Conservation (phyloP, 2,329 filamentous ascomycete genomes). For the Neurospora sp. region DNA sequence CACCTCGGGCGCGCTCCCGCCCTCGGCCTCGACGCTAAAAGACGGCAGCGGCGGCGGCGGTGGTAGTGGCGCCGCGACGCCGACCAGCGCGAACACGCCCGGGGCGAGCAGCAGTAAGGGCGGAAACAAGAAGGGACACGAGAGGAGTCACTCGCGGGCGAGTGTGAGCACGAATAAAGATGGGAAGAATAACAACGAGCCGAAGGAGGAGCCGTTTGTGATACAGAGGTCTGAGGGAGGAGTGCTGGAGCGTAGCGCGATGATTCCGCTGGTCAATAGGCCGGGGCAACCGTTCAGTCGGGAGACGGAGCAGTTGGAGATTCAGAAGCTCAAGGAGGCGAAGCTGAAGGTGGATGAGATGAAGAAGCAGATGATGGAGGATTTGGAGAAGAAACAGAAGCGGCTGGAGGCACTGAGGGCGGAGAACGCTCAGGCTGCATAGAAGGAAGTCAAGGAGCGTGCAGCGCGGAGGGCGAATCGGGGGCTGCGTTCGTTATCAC, state of each 20-base stretch:
- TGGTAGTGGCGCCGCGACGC: slow-evolving; percentile 35
- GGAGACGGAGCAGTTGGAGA: slow-evolving; percentile 56
- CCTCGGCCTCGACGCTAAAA: slow-evolving; percentile 15
- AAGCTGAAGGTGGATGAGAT: slow-evolving; percentile 53
- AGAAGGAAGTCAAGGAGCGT: not conserved
- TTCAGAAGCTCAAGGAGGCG: slow-evolving; percentile 53
- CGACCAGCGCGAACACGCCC: slow-evolving; percentile 30
- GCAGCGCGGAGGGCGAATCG: not conserved
- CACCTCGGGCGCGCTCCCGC: slow-evolving; percentile 57
- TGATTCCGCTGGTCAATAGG: slow-evolving; percentile 59
- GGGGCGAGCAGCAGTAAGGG: not conserved
- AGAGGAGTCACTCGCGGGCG: slow-evolving; percentile 26
- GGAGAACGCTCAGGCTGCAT: slow-evolving; percentile 25
- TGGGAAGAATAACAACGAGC: slow-evolving; percentile 32
- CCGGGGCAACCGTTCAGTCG: slow-evolving; percentile 64
- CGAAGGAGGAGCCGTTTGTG: slow-evolving; percentile 25
- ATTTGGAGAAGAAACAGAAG: slow-evolving; percentile 55
- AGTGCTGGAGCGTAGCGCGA: slow-evolving; percentile 57
- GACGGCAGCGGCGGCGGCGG: slow-evolving; percentile 24
- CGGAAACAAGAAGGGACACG: not conserved
- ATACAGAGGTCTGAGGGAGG: slow-evolving; percentile 34
- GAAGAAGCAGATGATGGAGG: slow-evolving; percentile 45
- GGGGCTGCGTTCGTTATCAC: not conserved
- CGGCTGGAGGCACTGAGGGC: slow-evolving; percentile 49
- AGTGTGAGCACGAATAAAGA: slow-evolving; percentile 37